Evolutionary conservation across 116 monocot genomes (phyloP).

Genomic region (Zostera marina): DNA sequence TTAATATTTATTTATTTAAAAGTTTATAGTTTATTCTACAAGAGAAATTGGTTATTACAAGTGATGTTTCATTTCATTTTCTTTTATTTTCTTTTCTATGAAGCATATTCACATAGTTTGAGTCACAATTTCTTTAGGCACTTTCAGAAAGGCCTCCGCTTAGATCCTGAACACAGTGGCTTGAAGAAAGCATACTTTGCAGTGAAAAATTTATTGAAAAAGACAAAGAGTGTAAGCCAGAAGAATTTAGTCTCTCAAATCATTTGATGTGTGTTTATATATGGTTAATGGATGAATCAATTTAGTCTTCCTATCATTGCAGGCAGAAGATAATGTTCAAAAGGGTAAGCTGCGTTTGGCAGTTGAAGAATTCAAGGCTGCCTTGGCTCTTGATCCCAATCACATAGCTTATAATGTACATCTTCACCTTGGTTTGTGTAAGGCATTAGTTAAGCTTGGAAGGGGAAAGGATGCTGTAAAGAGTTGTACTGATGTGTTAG

Average conservation of each 20-base stretch:
- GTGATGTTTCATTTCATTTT: no score
- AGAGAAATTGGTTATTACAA: no score
- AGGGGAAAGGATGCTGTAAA: slow-evolving; percentile 87
- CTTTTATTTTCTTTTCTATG: background rate
- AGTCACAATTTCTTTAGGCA: slow-evolving; percentile 32
- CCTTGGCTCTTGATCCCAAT: slow-evolving; percentile 66
- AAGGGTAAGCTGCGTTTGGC: slow-evolving; percentile 80
- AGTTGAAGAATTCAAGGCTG: slow-evolving; percentile 83
- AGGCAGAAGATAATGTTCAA: slow-evolving; percentile 92
- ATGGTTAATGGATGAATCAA: background rate
- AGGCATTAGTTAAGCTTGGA: slow-evolving; percentile 80
- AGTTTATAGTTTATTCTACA: background rate
- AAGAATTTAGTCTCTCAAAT: no score
- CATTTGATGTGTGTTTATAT: background rate
- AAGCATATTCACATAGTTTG: background rate
- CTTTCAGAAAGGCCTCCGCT: slow-evolving; percentile 80
- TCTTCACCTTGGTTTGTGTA: slow-evolving; percentile 82
- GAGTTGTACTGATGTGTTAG: slow-evolving; percentile 72
- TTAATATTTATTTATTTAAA: background rate
- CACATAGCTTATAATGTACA: slow-evolving; percentile 81
- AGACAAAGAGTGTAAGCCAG: slow-evolving; percentile 70
- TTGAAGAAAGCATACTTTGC: slow-evolving; percentile 98
- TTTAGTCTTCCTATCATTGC: slow-evolving; percentile 5
- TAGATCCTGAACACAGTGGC: slow-evolving; percentile 86
- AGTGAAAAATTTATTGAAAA: slow-evolving; percentile 89